Percentiles rank a stretch among this genome's conserved stretches.
These are phyloP conservation scores for Inga leiocalycina DNA, from an alignment of 306 rosid genomes.

Conservation along the genomic window DNA sequence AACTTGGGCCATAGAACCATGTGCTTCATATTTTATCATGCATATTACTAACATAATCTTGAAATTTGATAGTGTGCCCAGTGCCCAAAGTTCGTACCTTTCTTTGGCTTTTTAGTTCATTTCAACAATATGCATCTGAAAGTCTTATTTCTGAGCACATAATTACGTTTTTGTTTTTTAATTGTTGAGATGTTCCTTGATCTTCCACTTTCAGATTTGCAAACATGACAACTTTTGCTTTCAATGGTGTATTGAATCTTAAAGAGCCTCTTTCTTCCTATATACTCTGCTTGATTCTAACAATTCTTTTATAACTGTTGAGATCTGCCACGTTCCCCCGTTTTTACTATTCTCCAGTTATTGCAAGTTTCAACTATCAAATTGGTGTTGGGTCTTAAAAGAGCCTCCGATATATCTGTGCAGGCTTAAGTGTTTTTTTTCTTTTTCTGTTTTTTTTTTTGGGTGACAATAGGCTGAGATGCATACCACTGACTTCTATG, in stretches of 20 bases:
- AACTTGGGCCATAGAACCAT: neutral
- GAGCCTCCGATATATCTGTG: neutral
- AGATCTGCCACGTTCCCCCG: too few relatives aligned
- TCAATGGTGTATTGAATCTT: neutral
- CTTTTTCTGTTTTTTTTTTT: too few relatives aligned
- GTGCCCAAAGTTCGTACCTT: neutral
- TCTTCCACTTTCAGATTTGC: neutral
- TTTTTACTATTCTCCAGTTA: neutral
- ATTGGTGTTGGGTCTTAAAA: neutral
- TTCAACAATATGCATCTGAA: neutral
- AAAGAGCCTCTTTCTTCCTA: neutral
- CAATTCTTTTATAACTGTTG: neutral
- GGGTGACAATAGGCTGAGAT: neutral
- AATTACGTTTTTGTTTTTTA: neutral
- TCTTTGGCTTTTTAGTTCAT: neutral
- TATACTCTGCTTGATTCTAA: neutral
- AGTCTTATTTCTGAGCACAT: neutral
- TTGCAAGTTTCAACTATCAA: neutral
- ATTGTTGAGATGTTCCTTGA: neutral
- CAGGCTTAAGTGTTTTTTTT: neutral
- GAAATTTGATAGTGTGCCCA: neutral
- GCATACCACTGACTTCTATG: neutral
- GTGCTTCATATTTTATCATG: neutral
- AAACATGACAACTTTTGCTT: neutral
- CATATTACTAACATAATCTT: neutral